Evolutionary conservation across 2,329 filamentous ascomycete species (phyloP).

Genomic region (Phyllosticta citribraziliensis): DNA sequence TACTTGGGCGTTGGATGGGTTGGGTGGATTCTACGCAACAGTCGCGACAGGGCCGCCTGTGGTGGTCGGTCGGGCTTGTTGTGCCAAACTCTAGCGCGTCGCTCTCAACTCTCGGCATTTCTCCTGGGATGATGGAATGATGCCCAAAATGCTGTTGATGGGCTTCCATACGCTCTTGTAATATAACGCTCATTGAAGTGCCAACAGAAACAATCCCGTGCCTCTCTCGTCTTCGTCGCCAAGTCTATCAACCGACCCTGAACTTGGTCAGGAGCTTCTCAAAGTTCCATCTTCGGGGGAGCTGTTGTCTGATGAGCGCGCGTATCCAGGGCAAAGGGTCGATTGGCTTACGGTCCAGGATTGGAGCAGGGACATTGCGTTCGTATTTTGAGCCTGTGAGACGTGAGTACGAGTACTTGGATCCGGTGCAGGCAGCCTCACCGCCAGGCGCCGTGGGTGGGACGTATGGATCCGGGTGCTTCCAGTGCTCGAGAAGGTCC

Average conservation of each 20-base stretch:
- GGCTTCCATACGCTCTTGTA: too few species aligned
- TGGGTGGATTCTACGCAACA: background rate
- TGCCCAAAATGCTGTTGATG: too few species aligned
- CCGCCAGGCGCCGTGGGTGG: conserved; percentile 89
- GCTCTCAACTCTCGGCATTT: too few species aligned
- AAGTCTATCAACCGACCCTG: background rate
- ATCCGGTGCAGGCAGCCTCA: conserved; percentile 35
- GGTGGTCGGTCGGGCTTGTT: too few species aligned
- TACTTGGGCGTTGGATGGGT: too few species aligned
- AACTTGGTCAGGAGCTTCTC: background rate
- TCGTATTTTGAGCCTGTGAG: conserved; percentile 83
- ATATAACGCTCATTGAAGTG: too few species aligned
- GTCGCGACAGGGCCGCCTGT: too few species aligned
- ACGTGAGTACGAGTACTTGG: conserved; percentile 11
- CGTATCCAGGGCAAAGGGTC: background rate
- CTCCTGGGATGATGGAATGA: too few species aligned
- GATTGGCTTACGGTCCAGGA: conserved; percentile 63
- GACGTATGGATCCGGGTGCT: conserved; percentile 90
- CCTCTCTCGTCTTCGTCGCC: background rate
- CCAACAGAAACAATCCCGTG: background rate
- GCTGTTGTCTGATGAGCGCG: background rate
- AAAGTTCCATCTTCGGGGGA: conserved; percentile 9
- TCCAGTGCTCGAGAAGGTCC: conserved; percentile 82
- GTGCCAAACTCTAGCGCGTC: too few species aligned
- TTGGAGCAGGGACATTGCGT: conserved; percentile 74